These are phyloP conservation scores for Chlamydomonas reinhardtii DNA, from an alignment of 163 green algal species.

Conservation along the genomic window DNA sequence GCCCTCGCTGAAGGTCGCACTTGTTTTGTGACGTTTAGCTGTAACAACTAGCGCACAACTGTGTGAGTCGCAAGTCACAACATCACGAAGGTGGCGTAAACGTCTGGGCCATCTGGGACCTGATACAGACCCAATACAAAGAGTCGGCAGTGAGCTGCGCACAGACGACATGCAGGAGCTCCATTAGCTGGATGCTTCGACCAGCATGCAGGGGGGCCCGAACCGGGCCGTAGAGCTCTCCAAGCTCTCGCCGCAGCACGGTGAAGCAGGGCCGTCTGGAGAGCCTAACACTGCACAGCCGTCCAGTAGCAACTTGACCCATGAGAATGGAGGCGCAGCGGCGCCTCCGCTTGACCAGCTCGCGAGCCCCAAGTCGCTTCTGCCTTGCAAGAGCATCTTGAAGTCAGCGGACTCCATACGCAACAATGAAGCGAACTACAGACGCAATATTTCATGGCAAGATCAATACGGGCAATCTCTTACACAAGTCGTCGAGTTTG, in stretches of 20 bases:
- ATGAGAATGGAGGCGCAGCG: slow-evolving; percentile 3
- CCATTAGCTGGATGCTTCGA: neutral
- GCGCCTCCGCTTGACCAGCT: neutral
- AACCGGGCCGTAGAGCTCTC: neutral
- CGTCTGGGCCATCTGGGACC: no score
- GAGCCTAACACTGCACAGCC: neutral
- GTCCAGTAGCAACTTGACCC: slow-evolving; percentile 10
- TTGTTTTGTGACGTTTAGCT: no score
- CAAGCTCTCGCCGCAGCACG: neutral
- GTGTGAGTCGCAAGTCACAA: neutral
- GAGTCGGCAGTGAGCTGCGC: no score
- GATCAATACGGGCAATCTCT: slow-evolving; percentile 26
- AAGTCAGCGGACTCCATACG: slow-evolving; percentile 14
- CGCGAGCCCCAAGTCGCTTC: neutral
- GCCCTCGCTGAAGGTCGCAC: neutral
- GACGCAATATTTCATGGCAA: slow-evolving; percentile 39
- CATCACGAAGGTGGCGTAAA: neutral
- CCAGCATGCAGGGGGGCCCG: no score
- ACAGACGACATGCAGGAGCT: no score
- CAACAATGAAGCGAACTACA: slow-evolving; percentile 2
- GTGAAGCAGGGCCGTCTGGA: neutral
- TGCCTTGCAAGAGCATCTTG: slow-evolving; percentile 4
- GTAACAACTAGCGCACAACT: no score
- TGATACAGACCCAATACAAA: no score
- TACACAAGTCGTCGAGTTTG: slow-evolving; percentile 31